phyloP scores from a whole-genome alignment of 2,329 filamentous ascomycete genomes.

The Cercospora zeae-maydis region DNA sequence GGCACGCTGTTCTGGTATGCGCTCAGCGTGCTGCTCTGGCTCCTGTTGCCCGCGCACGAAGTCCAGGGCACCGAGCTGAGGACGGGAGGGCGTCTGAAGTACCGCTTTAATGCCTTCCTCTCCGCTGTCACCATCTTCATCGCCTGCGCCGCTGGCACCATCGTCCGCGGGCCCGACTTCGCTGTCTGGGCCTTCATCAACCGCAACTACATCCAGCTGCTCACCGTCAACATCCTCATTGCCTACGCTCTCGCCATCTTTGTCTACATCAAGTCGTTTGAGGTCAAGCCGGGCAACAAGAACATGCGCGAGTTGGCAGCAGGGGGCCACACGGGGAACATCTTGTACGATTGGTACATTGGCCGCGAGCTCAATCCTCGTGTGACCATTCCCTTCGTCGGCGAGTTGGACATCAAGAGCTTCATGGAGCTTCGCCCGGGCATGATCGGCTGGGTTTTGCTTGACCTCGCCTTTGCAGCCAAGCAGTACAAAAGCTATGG shows the following conservation, averaged over 20 bases:
- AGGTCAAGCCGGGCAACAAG: slow-evolving; percentile 69
- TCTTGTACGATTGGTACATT: slow-evolving; percentile 95
- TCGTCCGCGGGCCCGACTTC: slow-evolving; percentile 74
- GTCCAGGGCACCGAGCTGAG: slow-evolving; percentile 66
- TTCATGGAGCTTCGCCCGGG: slow-evolving; percentile 91
- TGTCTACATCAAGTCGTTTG: slow-evolving; percentile 79
- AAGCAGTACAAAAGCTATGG: slow-evolving; percentile 85
- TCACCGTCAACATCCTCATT: slow-evolving; percentile 78
- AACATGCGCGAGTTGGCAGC: slow-evolving; percentile 73
- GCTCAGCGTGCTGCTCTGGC: slow-evolving; percentile 69
- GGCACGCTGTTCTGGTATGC: slow-evolving; percentile 75
- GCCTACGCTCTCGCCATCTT: slow-evolving; percentile 69
- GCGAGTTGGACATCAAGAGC: slow-evolving; percentile 84
- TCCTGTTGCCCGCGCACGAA: slow-evolving; percentile 70
- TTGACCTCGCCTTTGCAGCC: slow-evolving; percentile 79
- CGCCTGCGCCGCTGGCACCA: slow-evolving; percentile 70
- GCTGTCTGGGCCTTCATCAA: slow-evolving; percentile 88
- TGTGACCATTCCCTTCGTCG: slow-evolving; percentile 70
- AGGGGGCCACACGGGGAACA: slow-evolving; percentile 77
- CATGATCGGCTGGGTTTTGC: slow-evolving; percentile 80
- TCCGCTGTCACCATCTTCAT: slow-evolving; percentile 71
- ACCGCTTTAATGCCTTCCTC: slow-evolving; percentile 70
- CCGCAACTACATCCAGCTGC: slow-evolving; percentile 82
- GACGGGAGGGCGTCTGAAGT: slow-evolving; percentile 71
- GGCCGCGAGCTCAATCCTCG: slow-evolving; percentile 93